Evolutionary conservation across 176 grass and related monocot species (phyloP), one percentile per base, ranked within the genome.

Genomic region (Triticum urartu): DNA sequence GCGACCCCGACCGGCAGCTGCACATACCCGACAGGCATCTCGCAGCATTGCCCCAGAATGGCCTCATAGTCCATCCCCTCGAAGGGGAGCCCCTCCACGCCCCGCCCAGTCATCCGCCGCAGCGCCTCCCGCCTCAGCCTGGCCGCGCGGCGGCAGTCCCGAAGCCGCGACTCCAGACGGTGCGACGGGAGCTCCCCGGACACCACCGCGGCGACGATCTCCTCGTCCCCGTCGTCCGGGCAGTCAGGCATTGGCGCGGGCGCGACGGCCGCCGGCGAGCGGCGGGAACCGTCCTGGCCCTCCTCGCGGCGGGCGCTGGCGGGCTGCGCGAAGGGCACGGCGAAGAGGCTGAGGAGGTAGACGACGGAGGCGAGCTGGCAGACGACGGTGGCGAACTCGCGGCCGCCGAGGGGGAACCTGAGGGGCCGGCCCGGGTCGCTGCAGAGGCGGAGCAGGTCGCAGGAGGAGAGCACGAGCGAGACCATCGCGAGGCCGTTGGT

Each of bases 1-100:
- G 89, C 94, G 74, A 93, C 86, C 35, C 93, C 93, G 6, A 95
- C 91, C 0, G 89, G 91, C 13, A 95, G 17, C 77, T 87, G 91
- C 64, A 95, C 91, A 82, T 87, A 95, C 30, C 91, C 91, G 56
- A 95, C 50, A 18, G 94, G 89, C 89, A 95, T 82, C 89, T 91
- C 91, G 79, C 89, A 95, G 87, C 94, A 93, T 88, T 91, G 89
- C 78, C 91, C 84, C 20, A 88, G 66, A 64, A 95, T 93, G 39
- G 91, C 72, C 84, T 72, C 66, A 79, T 93, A 93, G 79, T 95
- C 91, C 39, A 95, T 89, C 79, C 85, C 85, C 3, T 95, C 76
- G 22, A 95, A 68, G n/a, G 91, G 94, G 48, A 95, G 89, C 3
- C 89, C 94, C 69, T 93, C 91, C 24, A 95, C n/a, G 40, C 78